phyloP scores from a whole-genome alignment of 2,329 filamentous ascomycete genomes.

The Bipolaris victoriae region DNA sequence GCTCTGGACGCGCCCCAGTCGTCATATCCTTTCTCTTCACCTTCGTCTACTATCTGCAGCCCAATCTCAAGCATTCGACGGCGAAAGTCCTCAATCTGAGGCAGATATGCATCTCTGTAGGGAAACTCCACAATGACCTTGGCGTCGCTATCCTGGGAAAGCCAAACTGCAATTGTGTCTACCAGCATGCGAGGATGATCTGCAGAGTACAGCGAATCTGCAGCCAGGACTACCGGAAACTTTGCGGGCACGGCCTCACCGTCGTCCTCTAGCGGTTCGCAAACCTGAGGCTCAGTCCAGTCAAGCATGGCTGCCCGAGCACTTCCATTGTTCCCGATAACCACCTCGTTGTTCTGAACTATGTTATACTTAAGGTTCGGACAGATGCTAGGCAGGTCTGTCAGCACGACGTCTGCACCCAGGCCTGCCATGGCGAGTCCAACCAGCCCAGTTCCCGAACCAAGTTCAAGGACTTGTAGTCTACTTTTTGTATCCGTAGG shows the following conservation, averaged over 20 bases:
- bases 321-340: conserved; percentile 62
- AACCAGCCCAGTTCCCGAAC: conserved; percentile 88
- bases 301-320: conserved; percentile 72
- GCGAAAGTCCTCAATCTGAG: conserved; percentile 69
- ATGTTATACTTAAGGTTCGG: conserved; percentile 80
- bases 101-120: conserved; percentile 71
- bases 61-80: conserved; percentile 63
- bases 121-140: conserved; percentile 82
- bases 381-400: conserved; percentile 83
- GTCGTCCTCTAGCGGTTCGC: conserved; percentile 22
- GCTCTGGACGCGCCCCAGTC: conserved; percentile 66
- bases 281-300: conserved; percentile 69
- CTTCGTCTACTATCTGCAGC: conserved; percentile 63
- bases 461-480: conserved; percentile 71
- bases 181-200: conserved; percentile 79
- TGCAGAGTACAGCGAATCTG: conserved; percentile 86
- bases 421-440: conserved; percentile 83
- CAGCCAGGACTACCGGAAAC: conserved; percentile 73
- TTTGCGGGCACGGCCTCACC: conserved; percentile 22
- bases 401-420: conserved; percentile 71
- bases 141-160: conserved; percentile 63
- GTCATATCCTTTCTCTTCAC: conserved; percentile 69
- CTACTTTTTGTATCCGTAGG: conserved; percentile 1
- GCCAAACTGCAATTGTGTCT: conserved; percentile 70
- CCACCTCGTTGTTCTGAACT: conserved; percentile 63